phyloP scores from a whole-genome alignment of 2,329 filamentous ascomycete genomes.

The Gremmenia infestans region DNA sequence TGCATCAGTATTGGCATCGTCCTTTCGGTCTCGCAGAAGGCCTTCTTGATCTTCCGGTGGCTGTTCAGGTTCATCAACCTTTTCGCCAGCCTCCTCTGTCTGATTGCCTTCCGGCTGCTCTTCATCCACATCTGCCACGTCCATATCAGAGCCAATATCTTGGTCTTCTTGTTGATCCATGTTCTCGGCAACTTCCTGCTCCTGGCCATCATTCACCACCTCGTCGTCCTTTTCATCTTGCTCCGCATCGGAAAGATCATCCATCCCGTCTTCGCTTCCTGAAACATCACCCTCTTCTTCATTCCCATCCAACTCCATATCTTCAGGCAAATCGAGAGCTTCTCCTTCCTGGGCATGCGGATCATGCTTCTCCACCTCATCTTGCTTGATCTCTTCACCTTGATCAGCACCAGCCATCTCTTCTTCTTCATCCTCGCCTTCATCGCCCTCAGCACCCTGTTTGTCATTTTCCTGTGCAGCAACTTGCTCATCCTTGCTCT shows the following conservation, averaged over 20 bases:
- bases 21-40: constrained; percentile 35
- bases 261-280: constrained; percentile 41
- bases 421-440: constrained; percentile 47
- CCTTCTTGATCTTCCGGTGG: constrained; percentile 46
- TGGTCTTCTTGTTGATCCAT: constrained; percentile 37
- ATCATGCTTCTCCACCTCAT: constrained; percentile 61
- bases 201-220: constrained; percentile 38
- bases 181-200: constrained; percentile 38
- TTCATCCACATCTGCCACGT: constrained; percentile 30
- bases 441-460: constrained; percentile 46
- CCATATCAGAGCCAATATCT: constrained; percentile 31
- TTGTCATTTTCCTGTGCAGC: constrained; percentile 52
- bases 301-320: constrained; percentile 63
- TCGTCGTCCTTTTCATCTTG: constrained; percentile 36
- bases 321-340: constrained; percentile 64
- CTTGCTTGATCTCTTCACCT: constrained; percentile 48
- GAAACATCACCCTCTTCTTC: constrained; percentile 44
- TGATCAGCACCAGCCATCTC: constrained; percentile 58
- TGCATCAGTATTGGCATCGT: constrained; percentile 48
- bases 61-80: constrained; percentile 44
- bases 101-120: constrained; percentile 34
- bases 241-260: constrained; percentile 49
- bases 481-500: constrained; percentile 51
- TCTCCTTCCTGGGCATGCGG: constrained; percentile 63
- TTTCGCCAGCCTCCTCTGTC: constrained; percentile 48